These are phyloP conservation scores for Pythium sp. DNA, from an alignment of 352 stramenopile species.

Conservation along the genomic window DNA sequence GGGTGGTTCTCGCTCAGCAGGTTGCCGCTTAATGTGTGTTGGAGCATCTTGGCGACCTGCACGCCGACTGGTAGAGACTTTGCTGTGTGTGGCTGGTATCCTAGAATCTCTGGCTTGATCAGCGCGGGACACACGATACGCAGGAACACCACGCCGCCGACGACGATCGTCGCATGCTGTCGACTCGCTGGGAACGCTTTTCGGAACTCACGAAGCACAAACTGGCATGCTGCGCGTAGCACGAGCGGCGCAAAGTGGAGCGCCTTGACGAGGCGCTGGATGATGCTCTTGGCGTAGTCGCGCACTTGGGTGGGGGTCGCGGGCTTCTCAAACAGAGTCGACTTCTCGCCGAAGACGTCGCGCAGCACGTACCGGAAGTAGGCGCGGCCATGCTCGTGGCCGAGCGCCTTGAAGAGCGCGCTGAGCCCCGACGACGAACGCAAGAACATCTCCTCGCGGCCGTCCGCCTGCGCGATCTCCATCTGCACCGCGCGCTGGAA, in stretches of 20 bases:
- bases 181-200: conserved; percentile 64
- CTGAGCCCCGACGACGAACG: conserved; percentile 73
- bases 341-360: conserved; percentile 72
- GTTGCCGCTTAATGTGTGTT: conserved; percentile 69
- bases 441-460: conserved; percentile 78
- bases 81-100: conserved; percentile 56
- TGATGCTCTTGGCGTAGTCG: conserved; percentile 53
- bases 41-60: conserved; percentile 80
- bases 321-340: conserved; percentile 39
- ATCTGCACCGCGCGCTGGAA: conserved; percentile 67
- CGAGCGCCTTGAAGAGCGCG: conserved; percentile 65
- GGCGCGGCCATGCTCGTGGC: conserved; percentile 57
- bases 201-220: conserved; percentile 69
- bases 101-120: conserved; percentile 81
- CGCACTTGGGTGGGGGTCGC: conserved; percentile 39
- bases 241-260: conserved; percentile 74
- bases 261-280: conserved; percentile 66
- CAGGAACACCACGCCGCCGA: conserved; percentile 73
- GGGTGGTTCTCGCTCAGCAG: conserved; percentile 44
- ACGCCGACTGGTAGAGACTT: conserved; percentile 52
- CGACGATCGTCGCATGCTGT: conserved; percentile 62
- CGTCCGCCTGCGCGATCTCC: conserved; percentile 54
- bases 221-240: conserved; percentile 67
- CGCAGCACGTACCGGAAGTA: conserved; percentile 84
- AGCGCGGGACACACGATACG: conserved; percentile 73